Evolutionary conservation across 345 rosid genomes (phyloP), one percentile per base, ranked within the genome.

Genomic region (Populus pruinosa): DNA sequence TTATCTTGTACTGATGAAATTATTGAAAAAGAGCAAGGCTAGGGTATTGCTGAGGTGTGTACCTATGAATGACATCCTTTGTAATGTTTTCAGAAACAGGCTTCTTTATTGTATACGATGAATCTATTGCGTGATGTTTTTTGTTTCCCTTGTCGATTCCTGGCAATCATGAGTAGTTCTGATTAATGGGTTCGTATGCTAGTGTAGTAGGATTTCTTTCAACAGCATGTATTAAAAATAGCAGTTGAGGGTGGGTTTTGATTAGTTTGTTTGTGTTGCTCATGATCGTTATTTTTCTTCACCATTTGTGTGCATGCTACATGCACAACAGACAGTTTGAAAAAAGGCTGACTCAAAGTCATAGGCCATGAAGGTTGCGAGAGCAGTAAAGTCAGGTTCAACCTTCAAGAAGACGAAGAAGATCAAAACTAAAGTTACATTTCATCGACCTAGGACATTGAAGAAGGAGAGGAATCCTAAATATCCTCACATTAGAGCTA

Each of bases 361-460:
- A 35, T 91, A 93, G 81, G 99, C 99, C 10, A 75, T 91, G 88
- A 95, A 92, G 83, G 90, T 93, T 70, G 97, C 98, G 0, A 96
- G 91, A 33, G 96, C 96, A 0, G 98, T 93, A 80, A 93, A 91
- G 39, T 90, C 97, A 4, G 99, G 97, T 1, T 86, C 88, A 2
- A 74, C 90, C 61, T 87, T 93, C 59, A 93, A 92, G 97, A 87
- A 84, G 82, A 89, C 83, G 27, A 90, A 87, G 90, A 96, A 90
- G 89, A 89, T 91, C 78, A 78, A 94, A 75, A 93, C 97, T 0
- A 88, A 92, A 83, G 98, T 93, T 36, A 96, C 99, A 18, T 93
- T 93, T 83, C 97, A 96, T 80, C 82, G 96, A 77, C 99, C 99
- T 2, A 92, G 80, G 96, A 93, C 97, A 44, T 80, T 96, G 77